Evolutionary conservation across 306 rosid genomes (phyloP).

Genomic region (Sicyos baderoa): DNA sequence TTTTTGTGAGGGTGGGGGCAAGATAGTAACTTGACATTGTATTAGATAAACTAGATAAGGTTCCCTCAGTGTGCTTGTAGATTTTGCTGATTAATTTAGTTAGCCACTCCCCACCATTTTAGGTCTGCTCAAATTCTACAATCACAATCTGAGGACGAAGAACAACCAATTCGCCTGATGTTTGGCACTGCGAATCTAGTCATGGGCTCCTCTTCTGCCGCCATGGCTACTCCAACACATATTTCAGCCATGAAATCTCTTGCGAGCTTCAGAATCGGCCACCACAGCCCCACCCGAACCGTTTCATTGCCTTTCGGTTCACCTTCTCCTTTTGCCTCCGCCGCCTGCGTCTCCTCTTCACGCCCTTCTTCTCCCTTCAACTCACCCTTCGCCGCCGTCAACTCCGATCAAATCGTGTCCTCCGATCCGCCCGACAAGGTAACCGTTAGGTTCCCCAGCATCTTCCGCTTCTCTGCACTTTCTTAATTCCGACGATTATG

Average conservation of each 20-base stretch:
- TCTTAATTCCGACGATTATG: background rate
- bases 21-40: conserved; percentile 13
- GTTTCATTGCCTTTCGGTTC: conserved; percentile 23
- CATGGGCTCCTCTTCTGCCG: conserved; percentile 26
- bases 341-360: conserved; percentile 24
- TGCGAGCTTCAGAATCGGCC: conserved; percentile 21
- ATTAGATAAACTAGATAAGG: conserved; percentile 27
- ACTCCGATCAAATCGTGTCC: conserved; percentile 47
- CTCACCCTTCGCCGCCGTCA: conserved; percentile 58
- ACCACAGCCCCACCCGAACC: conserved; percentile 14
- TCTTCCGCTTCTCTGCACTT: background rate
- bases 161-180: background rate
- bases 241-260: background rate
- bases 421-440: conserved; percentile 55
- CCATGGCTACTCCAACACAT: conserved; percentile 18
- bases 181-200: conserved; percentile 23
- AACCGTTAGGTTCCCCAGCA: background rate
- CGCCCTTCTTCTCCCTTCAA: conserved; percentile 28
- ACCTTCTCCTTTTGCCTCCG: conserved; percentile 23
- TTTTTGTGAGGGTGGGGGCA: too few relatives aligned
- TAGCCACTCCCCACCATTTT: background rate
- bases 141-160: background rate
- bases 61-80: background rate
- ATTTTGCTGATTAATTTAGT: conserved; percentile 13
- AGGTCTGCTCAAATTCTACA: background rate